Conservation (phyloP, 192 early-diverging fungal species). For the Kickxella alabastrina region DNA sequence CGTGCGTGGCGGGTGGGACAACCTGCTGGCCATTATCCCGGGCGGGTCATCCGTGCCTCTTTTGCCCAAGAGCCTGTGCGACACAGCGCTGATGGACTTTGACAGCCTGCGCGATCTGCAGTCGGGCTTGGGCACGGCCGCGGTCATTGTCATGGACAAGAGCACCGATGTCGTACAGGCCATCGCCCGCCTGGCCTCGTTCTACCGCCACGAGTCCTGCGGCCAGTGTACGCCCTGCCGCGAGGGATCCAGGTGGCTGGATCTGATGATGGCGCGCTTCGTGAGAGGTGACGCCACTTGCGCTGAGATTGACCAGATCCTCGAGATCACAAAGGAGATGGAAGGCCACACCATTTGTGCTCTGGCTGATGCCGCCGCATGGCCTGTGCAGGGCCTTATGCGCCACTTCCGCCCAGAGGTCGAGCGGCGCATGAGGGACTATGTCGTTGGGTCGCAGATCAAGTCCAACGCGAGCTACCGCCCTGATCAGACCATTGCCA, state of each 20-base stretch:
- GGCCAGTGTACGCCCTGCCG: slow-evolving; percentile 99
- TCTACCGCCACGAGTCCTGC: slow-evolving; percentile 97
- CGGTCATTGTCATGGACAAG: slow-evolving; percentile 99
- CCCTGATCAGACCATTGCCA: slow-evolving; percentile 46
- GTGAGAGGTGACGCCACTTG: slow-evolving; percentile 76
- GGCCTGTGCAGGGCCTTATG: slow-evolving; percentile 95
- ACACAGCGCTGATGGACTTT: slow-evolving; percentile 97
- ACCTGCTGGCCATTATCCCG: slow-evolving; percentile 93
- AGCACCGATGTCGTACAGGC: slow-evolving; percentile 90
- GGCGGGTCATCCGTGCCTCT: slow-evolving; percentile 95
- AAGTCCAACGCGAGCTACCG: slow-evolving; percentile 27
- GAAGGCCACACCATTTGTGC: slow-evolving; percentile 99
- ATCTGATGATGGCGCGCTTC: slow-evolving; percentile 94
- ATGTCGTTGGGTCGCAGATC: slow-evolving; percentile 24
- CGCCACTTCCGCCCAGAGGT: slow-evolving; percentile 73
- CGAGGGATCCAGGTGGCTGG: slow-evolving; percentile 93
- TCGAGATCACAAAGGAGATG: slow-evolving; percentile 93
- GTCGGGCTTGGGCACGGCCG: slow-evolving; percentile 93
- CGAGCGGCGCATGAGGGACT: slow-evolving; percentile 33
- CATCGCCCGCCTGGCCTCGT: slow-evolving; percentile 86
- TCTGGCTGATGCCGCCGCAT: slow-evolving; percentile 96
- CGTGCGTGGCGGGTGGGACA: slow-evolving; percentile 98
- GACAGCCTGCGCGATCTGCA: slow-evolving; percentile 92
- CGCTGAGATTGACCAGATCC: slow-evolving; percentile 94
- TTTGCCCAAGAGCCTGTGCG: slow-evolving; percentile 77